phyloP scores from a whole-genome alignment of 2,329 filamentous ascomycete species.

The Colletotrichum cordylinicola region DNA sequence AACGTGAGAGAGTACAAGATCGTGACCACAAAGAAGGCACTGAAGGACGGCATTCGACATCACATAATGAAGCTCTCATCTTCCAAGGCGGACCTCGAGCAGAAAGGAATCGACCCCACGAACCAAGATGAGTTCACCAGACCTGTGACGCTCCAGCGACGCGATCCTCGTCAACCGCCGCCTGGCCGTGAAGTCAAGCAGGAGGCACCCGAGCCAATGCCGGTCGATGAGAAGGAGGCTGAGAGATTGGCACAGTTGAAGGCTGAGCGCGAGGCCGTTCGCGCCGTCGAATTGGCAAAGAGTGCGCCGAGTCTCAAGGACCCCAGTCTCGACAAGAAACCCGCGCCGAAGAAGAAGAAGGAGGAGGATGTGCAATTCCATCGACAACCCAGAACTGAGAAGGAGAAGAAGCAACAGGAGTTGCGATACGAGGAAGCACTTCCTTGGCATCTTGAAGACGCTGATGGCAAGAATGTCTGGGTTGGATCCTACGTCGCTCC shows the following conservation, averaged over 20 bases:
- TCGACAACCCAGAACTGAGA: slow-evolving; percentile 78
- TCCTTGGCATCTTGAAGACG: slow-evolving; percentile 97
- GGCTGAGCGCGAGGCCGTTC: slow-evolving; percentile 83
- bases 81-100: slow-evolving; percentile 50
- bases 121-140: slow-evolving; percentile 82
- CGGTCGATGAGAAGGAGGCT: slow-evolving; percentile 62
- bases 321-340: slow-evolving; percentile 57
- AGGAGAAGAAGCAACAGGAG: slow-evolving; percentile 75
- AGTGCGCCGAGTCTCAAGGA: slow-evolving; percentile 84
- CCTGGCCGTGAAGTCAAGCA: slow-evolving; percentile 69
- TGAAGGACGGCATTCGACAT: slow-evolving; percentile 81
- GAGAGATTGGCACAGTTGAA: slow-evolving; percentile 72
- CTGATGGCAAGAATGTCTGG: slow-evolving; percentile 94
- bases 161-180: slow-evolving; percentile 77
- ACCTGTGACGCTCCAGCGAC: slow-evolving; percentile 86
- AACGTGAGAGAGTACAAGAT: slow-evolving; percentile 58
- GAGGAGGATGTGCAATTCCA: slow-evolving; percentile 88
- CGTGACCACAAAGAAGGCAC: slow-evolving; percentile 80
- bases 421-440: slow-evolving; percentile 93
- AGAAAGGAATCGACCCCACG: slow-evolving; percentile 71
- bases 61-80: slow-evolving; percentile 84
- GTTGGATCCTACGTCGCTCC: slow-evolving; percentile 89
- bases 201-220: slow-evolving; percentile 50
- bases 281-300: slow-evolving; percentile 86
- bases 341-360: slow-evolving; percentile 73